These are phyloP conservation scores for Pseudocercospora ulei DNA, from an alignment of 2,329 filamentous ascomycete genomes.

Conservation along the genomic window DNA sequence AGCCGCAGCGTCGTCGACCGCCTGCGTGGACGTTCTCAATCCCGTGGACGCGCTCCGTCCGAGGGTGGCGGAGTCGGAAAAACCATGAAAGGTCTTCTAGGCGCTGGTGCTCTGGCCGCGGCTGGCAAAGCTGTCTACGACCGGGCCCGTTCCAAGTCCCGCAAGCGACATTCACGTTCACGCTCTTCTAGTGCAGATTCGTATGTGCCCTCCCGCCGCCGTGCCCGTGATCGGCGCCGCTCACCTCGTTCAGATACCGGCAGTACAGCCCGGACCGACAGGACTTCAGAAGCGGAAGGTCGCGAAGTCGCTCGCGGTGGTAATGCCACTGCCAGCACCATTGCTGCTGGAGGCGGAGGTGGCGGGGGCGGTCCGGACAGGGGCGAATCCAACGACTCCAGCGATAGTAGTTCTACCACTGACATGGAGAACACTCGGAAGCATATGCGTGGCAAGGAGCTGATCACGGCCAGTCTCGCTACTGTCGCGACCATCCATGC, in stretches of 20 bases:
- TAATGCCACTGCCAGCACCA: slow-evolving; percentile 39
- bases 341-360: slow-evolving; percentile 35
- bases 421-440: slow-evolving; percentile 55
- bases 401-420: slow-evolving; percentile 34
- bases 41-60: slow-evolving; percentile 36
- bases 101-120: slow-evolving; percentile 43
- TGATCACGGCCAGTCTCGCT: slow-evolving; percentile 56
- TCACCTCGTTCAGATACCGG: slow-evolving; percentile 37
- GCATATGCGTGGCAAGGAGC: slow-evolving; percentile 57
- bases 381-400: slow-evolving; percentile 21
- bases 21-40: slow-evolving; percentile 45
- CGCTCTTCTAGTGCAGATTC: slow-evolving; percentile 43
- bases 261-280: slow-evolving; percentile 33
- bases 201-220: slow-evolving; percentile 44
- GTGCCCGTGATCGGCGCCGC: slow-evolving; percentile 36
- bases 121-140: slow-evolving; percentile 47
- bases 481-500: slow-evolving; percentile 61
- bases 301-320: slow-evolving; percentile 33
- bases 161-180: slow-evolving; percentile 40
- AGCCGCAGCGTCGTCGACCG: slow-evolving; percentile 50
- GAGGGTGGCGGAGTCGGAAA: slow-evolving; percentile 38
- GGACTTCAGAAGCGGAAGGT: slow-evolving; percentile 26
- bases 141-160: slow-evolving; percentile 47
- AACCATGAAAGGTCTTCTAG: slow-evolving; percentile 43
- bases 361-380: slow-evolving; percentile 21